Conservation (phyloP, 164 flowering plant genomes). For the Annona squamosa region DNA sequence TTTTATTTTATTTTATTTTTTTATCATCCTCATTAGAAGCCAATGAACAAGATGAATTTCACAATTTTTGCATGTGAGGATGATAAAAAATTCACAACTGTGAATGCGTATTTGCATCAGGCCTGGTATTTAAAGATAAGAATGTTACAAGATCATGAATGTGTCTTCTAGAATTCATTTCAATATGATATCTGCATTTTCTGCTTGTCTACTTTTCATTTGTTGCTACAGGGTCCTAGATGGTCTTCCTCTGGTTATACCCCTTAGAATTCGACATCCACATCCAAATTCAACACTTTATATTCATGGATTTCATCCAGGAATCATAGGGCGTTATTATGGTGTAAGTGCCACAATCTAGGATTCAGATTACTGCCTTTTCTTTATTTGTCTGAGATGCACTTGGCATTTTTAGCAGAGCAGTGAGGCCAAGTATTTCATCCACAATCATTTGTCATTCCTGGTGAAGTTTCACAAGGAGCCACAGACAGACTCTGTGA, state of each 20-base stretch:
- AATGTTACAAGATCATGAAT: background rate
- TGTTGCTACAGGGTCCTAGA: slow-evolving; percentile 64
- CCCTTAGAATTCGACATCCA: slow-evolving; percentile 49
- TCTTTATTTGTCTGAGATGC: background rate
- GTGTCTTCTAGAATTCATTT: background rate
- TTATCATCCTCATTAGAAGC: too few species aligned
- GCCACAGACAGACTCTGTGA: slow-evolving; percentile 44
- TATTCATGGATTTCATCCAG: slow-evolving; percentile 74
- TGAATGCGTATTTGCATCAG: too few species aligned
- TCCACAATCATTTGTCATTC: slow-evolving; percentile 78
- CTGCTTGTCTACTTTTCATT: background rate
- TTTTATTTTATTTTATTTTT: too few species aligned
- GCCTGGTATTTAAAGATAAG: too few species aligned
- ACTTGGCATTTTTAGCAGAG: slow-evolving; percentile 31
- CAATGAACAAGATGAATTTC: background rate
- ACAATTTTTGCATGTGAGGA: background rate
- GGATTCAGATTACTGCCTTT: background rate
- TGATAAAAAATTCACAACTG: background rate
- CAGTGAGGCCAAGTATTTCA: slow-evolving; percentile 73
- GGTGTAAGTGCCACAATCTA: slow-evolving; percentile 38
- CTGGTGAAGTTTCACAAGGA: slow-evolving; percentile 81
- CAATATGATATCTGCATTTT: background rate
- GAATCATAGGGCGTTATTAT: slow-evolving; percentile 61
- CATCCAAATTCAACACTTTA: slow-evolving; percentile 31
- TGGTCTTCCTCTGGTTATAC: slow-evolving; percentile 85